Evolutionary conservation across 257 asterid genomes (phyloP).

Genomic region (Rubia yunnanensis): DNA sequence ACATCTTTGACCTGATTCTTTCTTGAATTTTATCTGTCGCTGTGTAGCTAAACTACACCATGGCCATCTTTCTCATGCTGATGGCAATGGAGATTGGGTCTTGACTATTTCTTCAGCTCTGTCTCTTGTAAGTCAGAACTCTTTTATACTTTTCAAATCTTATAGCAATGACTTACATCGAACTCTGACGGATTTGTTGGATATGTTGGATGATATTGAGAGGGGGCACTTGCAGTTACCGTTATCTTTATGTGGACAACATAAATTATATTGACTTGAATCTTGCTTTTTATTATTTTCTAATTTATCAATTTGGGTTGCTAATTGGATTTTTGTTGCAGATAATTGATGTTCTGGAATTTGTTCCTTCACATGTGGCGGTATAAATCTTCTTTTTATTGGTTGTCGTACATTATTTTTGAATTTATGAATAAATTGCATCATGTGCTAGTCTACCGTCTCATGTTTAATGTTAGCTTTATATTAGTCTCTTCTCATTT

Average conservation of each 20-base stretch:
- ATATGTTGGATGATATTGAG: not conserved
- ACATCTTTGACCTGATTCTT: slow-evolving; percentile 8
- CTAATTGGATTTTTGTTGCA: slow-evolving; percentile 35
- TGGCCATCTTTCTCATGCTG: slow-evolving; percentile 89
- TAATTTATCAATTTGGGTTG: not conserved
- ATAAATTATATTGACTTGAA: not conserved
- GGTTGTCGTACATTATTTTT: not conserved
- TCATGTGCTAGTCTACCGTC: not conserved
- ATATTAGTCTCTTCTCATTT: not conserved
- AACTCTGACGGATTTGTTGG: not conserved
- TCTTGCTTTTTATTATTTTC: not conserved
- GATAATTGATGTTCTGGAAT: slow-evolving; percentile 92
- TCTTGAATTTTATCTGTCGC: slow-evolving; percentile 16
- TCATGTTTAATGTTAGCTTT: not conserved
- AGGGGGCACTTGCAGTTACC: not conserved
- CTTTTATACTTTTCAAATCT: slow-evolving; percentile 6
- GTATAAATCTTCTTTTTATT: slow-evolving; percentile 37
- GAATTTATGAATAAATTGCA: not conserved
- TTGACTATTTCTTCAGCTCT: slow-evolving; percentile 84
- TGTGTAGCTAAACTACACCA: slow-evolving; percentile 78
- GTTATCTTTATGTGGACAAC: not conserved
- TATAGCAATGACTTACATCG: not conserved
- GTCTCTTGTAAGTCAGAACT: slow-evolving; percentile 59
- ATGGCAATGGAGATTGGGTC: slow-evolving; percentile 98
- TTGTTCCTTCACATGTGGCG: slow-evolving; percentile 88